phyloP scores from a whole-genome alignment of 495 filamentous ascomycete genomes.

The Penicillium psychrofluorescens region DNA sequence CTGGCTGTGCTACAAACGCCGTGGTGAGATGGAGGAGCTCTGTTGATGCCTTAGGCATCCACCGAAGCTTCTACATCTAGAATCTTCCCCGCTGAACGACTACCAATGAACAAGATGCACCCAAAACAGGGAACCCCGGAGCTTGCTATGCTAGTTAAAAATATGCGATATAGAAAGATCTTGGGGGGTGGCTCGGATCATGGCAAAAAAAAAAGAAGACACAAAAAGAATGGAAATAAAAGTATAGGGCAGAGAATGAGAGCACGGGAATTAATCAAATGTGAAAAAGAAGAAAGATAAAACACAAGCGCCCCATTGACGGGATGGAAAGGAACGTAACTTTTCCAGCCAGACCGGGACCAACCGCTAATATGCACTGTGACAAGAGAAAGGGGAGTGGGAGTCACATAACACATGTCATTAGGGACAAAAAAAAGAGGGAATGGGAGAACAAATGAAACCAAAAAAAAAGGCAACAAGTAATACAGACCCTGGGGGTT shows the following conservation, averaged over 20 bases:
- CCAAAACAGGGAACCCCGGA: background rate
- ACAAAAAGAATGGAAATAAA: constrained; percentile 10
- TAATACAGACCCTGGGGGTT: constrained; percentile 36
- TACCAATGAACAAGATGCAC: background rate
- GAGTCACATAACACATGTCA: constrained; percentile 44
- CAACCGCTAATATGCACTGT: constrained; percentile 45
- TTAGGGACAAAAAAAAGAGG: constrained; percentile 17
- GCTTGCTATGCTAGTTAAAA: background rate
- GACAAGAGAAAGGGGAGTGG: constrained; percentile 19
- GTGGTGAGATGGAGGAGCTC: background rate
- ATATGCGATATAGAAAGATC: background rate
- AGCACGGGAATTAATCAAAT: constrained; percentile 13
- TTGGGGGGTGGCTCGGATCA: background rate
- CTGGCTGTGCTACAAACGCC: too few relatives aligned
- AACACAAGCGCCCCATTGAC: constrained; percentile 22
- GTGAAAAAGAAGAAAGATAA: constrained; percentile 7
- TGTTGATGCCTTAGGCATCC: constrained; percentile 4
- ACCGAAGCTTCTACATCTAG: constrained; percentile 10
- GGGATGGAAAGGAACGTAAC: constrained; percentile 31
- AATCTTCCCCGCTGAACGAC: background rate
- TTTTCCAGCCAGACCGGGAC: constrained; percentile 33
- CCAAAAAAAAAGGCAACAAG: constrained; percentile 24
- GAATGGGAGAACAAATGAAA: constrained; percentile 2
- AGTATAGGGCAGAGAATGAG: constrained; percentile 5
- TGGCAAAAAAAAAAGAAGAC: constrained; percentile 1